Conservation (phyloP, 169 alveolate species). For the Eimeria tenella region DNA sequence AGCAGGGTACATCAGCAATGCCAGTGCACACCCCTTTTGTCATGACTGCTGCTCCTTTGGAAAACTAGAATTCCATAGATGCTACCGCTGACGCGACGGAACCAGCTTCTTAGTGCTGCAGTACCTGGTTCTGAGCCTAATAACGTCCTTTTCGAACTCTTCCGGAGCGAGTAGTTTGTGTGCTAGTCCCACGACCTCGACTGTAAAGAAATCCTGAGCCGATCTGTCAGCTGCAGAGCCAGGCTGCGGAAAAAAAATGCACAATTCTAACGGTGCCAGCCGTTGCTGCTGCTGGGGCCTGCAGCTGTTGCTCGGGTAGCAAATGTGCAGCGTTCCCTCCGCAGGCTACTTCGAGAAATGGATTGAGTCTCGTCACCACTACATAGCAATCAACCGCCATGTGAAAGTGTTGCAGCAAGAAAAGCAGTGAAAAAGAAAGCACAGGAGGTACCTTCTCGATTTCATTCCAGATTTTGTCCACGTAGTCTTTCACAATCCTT, state of each 20-base stretch:
- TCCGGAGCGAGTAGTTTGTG: conserved; percentile 86
- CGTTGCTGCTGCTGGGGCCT: conserved; percentile 25
- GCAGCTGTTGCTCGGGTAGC: not conserved
- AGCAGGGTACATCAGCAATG: no score
- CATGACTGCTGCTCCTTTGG: not conserved
- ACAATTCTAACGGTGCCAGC: not conserved
- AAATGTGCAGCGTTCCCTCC: not conserved
- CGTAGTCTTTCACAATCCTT: conserved; percentile 85
- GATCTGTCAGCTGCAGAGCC: conserved; percentile 3
- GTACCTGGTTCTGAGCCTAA: conserved; percentile 70
- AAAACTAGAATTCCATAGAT: not conserved
- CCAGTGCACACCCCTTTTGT: not conserved
- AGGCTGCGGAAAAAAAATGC: conserved; percentile 33
- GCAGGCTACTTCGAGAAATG: not conserved
- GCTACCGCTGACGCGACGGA: conserved; percentile 9
- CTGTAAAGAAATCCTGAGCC: conserved; percentile 80
- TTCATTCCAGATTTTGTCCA: conserved; percentile 89
- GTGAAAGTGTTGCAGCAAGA: not conserved
- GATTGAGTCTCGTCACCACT: not conserved
- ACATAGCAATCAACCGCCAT: not conserved
- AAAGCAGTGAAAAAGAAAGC: not conserved
- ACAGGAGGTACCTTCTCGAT: conserved; percentile 83
- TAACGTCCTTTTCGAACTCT: conserved; percentile 85
- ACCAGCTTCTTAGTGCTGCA: conserved; percentile 20
- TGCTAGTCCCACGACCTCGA: conserved; percentile 89